phyloP scores from a whole-genome alignment of 768 basidiomycete genomes.

The Hebeloma cylindrosporum region DNA sequence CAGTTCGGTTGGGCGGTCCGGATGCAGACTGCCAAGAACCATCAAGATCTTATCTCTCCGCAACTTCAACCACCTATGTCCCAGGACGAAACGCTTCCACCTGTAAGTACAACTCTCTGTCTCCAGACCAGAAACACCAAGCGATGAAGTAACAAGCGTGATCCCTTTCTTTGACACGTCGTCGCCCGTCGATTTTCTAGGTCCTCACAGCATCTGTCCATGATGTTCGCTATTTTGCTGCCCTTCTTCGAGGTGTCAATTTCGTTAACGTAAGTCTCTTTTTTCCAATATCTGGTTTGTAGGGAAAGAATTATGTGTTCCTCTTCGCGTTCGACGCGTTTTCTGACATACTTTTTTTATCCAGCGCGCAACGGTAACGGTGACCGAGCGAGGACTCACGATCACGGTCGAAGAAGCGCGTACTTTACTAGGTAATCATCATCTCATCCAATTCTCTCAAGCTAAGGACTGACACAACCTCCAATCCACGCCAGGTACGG shows the following conservation, averaged over 20 bases:
- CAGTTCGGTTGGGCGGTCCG: no score
- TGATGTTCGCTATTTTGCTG: slow-evolving; percentile 80
- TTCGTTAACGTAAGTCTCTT: slow-evolving; percentile 66
- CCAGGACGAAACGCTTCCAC: slow-evolving; percentile 20
- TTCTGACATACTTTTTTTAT: slow-evolving; percentile 10
- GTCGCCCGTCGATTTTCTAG: slow-evolving; percentile 21
- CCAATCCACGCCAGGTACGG: slow-evolving; percentile 57
- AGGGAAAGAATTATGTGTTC: no score
- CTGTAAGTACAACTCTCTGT: slow-evolving; percentile 17
- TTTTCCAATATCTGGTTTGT: no score
- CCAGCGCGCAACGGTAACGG: slow-evolving; percentile 73
- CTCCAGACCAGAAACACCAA: not conserved
- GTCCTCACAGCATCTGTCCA: slow-evolving; percentile 72
- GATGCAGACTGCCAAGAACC: no score
- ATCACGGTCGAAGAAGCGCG: slow-evolving; percentile 86
- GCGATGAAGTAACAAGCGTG: slow-evolving; percentile 13
- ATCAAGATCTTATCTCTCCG: no score
- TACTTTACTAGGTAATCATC: slow-evolving; percentile 65
- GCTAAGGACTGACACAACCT: not conserved
- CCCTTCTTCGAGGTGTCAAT: slow-evolving; percentile 78
- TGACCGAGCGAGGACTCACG: slow-evolving; percentile 68
- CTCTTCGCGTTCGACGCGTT: no score
- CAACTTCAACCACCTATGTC: no score
- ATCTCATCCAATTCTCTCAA: not conserved
- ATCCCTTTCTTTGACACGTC: slow-evolving; percentile 2